A percentile compares a stretch with the other conserved stretches of the same genome.
These are phyloP conservation scores for Diplodia mutila DNA, from an alignment of 2,329 filamentous ascomycete species.

Conservation along the genomic window DNA sequence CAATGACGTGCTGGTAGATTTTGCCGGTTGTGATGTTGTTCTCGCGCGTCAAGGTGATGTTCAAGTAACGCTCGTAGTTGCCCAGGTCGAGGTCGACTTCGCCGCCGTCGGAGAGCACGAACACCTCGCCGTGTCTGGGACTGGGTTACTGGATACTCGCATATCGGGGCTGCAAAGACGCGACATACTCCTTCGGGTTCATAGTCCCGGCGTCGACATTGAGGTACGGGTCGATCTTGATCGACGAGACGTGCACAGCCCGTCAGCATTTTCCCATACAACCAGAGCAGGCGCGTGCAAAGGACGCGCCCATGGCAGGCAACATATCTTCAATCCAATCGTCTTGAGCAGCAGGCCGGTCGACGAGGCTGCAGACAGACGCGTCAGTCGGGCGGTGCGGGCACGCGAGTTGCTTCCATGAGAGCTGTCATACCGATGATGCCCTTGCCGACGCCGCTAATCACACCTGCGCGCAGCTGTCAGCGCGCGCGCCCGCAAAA, in stretches of 20 bases:
- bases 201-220: conserved; percentile 77
- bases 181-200: conserved; percentile 64
- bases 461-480: conserved; percentile 49
- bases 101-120: conserved; percentile 82
- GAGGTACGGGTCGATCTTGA: conserved; percentile 75
- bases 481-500: conserved; percentile 27
- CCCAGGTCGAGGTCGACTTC: conserved; percentile 76
- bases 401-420: conserved; percentile 13
- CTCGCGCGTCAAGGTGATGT: conserved; percentile 78
- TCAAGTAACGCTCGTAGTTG: conserved; percentile 81
- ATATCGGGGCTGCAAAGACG: conserved; percentile 5
- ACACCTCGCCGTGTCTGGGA: conserved; percentile 77
- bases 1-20: conserved; percentile 88
- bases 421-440: conserved; percentile 62
- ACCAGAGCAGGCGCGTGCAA: conserved; percentile 1
- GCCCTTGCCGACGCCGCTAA: conserved; percentile 66
- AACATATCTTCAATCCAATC: conserved; percentile 73
- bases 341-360: conserved; percentile 80
- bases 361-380: conserved; percentile 61
- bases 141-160: conserved; percentile 3
- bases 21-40: conserved; percentile 98
- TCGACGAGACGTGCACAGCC: conserved; percentile 61
- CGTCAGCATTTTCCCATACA: conserved; percentile 18
- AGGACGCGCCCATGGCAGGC: conserved; percentile 28
- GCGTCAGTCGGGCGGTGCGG: conserved; percentile 35